A percentile compares a stretch with the other conserved stretches of the same genome.
These are phyloP conservation scores for Paramecium sexaurelia DNA, from an alignment of 73 alveolate genomes.

Conservation along the genomic window DNA sequence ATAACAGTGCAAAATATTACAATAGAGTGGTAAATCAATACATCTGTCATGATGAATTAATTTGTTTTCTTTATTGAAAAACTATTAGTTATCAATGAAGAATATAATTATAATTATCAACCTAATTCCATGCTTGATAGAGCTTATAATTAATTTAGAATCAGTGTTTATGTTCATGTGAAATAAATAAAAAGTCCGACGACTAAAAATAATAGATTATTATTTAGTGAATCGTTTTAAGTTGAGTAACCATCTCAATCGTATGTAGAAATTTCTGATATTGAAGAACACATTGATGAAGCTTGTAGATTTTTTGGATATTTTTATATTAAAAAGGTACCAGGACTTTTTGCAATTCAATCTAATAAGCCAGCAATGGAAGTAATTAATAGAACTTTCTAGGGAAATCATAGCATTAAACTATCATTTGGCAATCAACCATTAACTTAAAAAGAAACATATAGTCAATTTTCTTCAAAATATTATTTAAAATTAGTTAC, in stretches of 20 bases:
- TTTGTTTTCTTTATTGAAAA: neutral
- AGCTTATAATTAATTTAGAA: conserved; percentile 27
- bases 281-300: conserved; percentile 41
- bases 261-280: neutral
- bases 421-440: neutral
- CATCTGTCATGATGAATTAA: neutral
- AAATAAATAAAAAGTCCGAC: neutral
- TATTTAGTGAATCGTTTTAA: conserved; percentile 20
- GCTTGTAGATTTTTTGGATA: conserved; percentile 37
- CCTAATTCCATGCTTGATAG: neutral
- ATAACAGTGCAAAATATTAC: neutral
- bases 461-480: neutral
- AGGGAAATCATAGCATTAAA: neutral
- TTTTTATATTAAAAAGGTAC: conserved; percentile 3
- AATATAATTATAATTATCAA: neutral
- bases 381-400: neutral
- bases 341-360: neutral
- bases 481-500: conserved; percentile 49
- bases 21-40: neutral
- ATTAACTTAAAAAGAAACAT: neutral
- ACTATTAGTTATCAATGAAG: conserved; percentile 32
- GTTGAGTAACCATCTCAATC: neutral
- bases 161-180: conserved; percentile 39
- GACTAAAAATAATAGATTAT: neutral
- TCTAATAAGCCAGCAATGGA: neutral